These are phyloP conservation scores for Pythium brachiatum DNA, from an alignment of 352 stramenopile genomes.

Conservation along the genomic window DNA sequence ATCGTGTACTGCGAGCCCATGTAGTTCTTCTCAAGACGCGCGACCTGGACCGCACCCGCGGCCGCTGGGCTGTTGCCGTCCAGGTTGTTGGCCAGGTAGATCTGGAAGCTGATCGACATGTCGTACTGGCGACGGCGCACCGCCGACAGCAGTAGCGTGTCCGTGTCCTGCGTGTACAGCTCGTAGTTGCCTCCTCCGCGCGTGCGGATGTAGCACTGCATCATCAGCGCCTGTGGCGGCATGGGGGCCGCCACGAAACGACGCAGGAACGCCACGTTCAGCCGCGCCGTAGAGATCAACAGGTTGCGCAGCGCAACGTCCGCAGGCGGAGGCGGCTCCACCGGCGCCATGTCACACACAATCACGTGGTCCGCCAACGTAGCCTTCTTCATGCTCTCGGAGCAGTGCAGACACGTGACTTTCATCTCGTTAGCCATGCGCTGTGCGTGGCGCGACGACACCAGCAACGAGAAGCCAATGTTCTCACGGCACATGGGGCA, in stretches of 20 bases:
- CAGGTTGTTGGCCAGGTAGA: conserved; percentile 60
- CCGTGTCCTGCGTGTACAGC: conserved; percentile 79
- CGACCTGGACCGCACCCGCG: conserved; percentile 46
- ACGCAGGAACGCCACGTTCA: conserved; percentile 50
- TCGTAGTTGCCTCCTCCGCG: conserved; percentile 81
- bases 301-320: conserved; percentile 67
- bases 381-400: conserved; percentile 72
- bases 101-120: conserved; percentile 85
- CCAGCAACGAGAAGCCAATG: conserved; percentile 67
- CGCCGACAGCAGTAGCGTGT: conserved; percentile 73
- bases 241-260: conserved; percentile 60
- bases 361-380: conserved; percentile 58
- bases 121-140: conserved; percentile 82
- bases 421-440: conserved; percentile 88
- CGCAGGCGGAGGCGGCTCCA: conserved; percentile 68
- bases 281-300: conserved; percentile 51
- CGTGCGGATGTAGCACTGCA: conserved; percentile 87
- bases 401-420: conserved; percentile 64
- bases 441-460: conserved; percentile 65
- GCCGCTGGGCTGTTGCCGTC: conserved; percentile 22
- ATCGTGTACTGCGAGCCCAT: conserved; percentile 88
- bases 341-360: conserved; percentile 58
- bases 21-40: conserved; percentile 85
- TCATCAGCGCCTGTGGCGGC: conserved; percentile 65
- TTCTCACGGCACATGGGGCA: conserved; percentile 81